A percentile compares a stretch with the other conserved stretches of the same genome.
phyloP scores from a whole-genome alignment of 1,284 basidiomycete species.

The Garcileccinum viscosum region DNA sequence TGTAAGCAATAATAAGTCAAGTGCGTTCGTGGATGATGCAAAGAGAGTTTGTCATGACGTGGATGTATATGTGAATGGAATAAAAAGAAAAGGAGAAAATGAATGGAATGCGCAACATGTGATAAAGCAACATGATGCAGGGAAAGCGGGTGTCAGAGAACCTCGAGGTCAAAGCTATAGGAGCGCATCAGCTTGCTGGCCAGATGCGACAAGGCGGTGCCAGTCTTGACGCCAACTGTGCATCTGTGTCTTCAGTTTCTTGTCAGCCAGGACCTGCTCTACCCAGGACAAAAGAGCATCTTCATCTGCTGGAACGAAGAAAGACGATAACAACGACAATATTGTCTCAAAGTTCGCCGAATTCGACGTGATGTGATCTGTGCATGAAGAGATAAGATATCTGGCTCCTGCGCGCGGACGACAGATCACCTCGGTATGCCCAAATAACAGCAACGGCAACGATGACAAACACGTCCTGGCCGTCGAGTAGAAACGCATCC shows the following conservation, averaged over 20 bases:
- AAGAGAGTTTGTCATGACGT: slow-evolving; percentile 25
- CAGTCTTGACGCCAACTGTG: slow-evolving; percentile 75
- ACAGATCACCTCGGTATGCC: slow-evolving; percentile 76
- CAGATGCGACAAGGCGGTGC: slow-evolving; percentile 68
- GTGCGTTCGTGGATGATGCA: slow-evolving; percentile 26
- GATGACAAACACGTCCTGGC: slow-evolving; percentile 86
- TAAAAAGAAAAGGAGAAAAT: slow-evolving; percentile 21
- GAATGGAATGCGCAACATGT: slow-evolving; percentile 3
- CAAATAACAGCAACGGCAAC: slow-evolving; percentile 89
- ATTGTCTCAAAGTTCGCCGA: slow-evolving; percentile 91
- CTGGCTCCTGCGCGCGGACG: background rate
- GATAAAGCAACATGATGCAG: slow-evolving; percentile 16
- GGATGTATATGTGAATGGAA: slow-evolving; percentile 35
- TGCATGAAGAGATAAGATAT: slow-evolving; percentile 33
- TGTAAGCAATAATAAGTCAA: slow-evolving; percentile 37
- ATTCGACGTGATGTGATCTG: slow-evolving; percentile 78
- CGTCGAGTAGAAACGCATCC: slow-evolving; percentile 93
- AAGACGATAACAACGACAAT: slow-evolving; percentile 86
- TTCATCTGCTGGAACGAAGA: slow-evolving; percentile 91
- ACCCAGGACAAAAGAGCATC: slow-evolving; percentile 84
- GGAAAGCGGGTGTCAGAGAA: background rate
- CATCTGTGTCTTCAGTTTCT: slow-evolving; percentile 76
- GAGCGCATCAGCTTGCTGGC: slow-evolving; percentile 68
- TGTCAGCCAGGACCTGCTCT: slow-evolving; percentile 71
- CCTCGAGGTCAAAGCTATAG: slow-evolving; percentile 49